Evolutionary conservation across 2,329 filamentous ascomycete genomes (phyloP).

Genomic region (Monilinia fructicola): DNA sequence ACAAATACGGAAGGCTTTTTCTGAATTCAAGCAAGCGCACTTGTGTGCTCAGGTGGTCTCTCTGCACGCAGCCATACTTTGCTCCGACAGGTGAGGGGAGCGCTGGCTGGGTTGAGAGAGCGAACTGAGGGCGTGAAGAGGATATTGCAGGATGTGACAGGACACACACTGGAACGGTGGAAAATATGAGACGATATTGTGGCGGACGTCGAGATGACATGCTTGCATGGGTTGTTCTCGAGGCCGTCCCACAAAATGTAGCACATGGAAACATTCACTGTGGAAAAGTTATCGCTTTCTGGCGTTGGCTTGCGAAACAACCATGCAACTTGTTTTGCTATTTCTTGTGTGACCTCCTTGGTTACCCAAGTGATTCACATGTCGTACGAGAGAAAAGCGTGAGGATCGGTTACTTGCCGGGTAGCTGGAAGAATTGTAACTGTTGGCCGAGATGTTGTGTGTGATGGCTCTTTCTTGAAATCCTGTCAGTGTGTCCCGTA

Average conservation of each 20-base stretch:
- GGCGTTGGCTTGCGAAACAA: not conserved
- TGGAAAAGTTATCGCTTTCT: not conserved
- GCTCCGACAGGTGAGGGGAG: conserved; percentile 1
- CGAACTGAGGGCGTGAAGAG: not conserved
- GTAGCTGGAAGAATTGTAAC: conserved; percentile 11
- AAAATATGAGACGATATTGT: not conserved
- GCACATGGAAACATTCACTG: not conserved
- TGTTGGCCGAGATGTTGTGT: conserved; percentile 3
- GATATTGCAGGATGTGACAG: not conserved
- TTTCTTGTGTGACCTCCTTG: not conserved
- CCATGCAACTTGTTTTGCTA: not conserved
- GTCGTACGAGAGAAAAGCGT: conserved; percentile 4
- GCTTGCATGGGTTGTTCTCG: conserved; percentile 3
- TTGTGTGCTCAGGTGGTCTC: not conserved
- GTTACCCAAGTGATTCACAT: not conserved
- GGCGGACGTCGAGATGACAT: conserved; percentile 4
- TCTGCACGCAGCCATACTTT: conserved; percentile 3
- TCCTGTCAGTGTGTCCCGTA: conserved; percentile 2
- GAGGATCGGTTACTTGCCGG: conserved; percentile 5
- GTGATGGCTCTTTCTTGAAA: conserved; percentile 7
- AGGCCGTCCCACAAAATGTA: not conserved
- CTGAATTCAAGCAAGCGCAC: not conserved
- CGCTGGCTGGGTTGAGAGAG: not conserved
- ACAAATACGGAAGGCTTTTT: not conserved
- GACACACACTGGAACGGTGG: not conserved